phyloP scores from a whole-genome alignment of 2,329 filamentous ascomycete species.

The Aspergillus arachidicola region DNA sequence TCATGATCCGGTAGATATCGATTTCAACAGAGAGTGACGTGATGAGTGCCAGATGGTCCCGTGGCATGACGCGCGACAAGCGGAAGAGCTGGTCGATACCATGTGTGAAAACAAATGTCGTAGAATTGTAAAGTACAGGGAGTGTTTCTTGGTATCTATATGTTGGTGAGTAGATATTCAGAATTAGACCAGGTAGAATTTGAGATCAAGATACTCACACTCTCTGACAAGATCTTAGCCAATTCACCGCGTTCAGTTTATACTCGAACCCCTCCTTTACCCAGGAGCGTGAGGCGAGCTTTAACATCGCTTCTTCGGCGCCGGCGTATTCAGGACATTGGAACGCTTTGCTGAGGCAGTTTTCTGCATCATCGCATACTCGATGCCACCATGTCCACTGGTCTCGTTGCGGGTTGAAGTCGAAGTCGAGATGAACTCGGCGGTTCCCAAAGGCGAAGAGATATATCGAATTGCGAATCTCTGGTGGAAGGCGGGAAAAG shows the following conservation, averaged over 20 bases:
- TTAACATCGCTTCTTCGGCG: slow-evolving; percentile 12
- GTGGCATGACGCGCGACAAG: slow-evolving; percentile 6
- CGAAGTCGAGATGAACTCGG: slow-evolving; percentile 12
- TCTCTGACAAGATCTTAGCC: slow-evolving; percentile 10
- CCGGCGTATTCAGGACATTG: slow-evolving; percentile 13
- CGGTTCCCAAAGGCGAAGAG: slow-evolving; percentile 6
- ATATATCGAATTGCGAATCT: slow-evolving; percentile 12
- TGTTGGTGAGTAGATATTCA: not conserved
- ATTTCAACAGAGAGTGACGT: slow-evolving; percentile 11
- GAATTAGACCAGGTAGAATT: no score
- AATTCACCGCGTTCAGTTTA: slow-evolving; percentile 10
- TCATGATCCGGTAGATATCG: slow-evolving; percentile 11
- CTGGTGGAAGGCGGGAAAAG: slow-evolving; percentile 8
- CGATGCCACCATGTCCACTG: slow-evolving; percentile 17
- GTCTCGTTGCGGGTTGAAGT: not conserved
- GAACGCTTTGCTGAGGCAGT: slow-evolving; percentile 10
- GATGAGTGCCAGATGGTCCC: slow-evolving; percentile 4
- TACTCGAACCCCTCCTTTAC: slow-evolving; percentile 12
- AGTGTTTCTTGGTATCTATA: slow-evolving; percentile 5
- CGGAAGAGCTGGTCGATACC: slow-evolving; percentile 16
- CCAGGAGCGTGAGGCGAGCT: slow-evolving; percentile 9
- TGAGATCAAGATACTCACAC: slow-evolving; percentile 1
- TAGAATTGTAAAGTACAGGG: slow-evolving; percentile 6
- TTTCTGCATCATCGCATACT: slow-evolving; percentile 9
- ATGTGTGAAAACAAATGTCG: slow-evolving; percentile 14